Evolutionary conservation across 768 basidiomycete genomes (phyloP), one percentile per base, ranked within the genome.

Genomic region (Pleurotus eryngii): DNA sequence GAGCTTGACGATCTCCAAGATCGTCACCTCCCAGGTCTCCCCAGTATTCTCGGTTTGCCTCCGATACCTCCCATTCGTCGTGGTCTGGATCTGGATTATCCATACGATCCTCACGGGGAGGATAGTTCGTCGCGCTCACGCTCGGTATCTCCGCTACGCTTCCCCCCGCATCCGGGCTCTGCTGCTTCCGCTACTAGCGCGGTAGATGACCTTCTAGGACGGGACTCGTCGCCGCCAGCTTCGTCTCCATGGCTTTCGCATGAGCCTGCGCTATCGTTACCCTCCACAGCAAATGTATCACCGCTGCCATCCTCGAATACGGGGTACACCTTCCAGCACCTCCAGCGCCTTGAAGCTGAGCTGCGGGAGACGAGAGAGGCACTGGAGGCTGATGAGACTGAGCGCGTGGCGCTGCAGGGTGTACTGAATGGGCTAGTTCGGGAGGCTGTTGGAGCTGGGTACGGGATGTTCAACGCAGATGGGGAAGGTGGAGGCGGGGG

Each of bases 11-110:
- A 35, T 59, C 63, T 9, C 60, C 65, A 48, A 59, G 58, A 1
- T 58, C 61, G 24, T 60, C 63, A 4, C 49, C 60, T 2, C 61
- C 55, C 2, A 46, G 42, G n/a, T 64, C 64, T 20, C 61, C 63
- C 30, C 9, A 2, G 30, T 9, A 1, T 30, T 1, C 30, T 8
- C 30, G 30, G 7, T 30, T 30, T 9, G 30, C 30, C 30, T 8
- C 7, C 30, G 30, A 8, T 30, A 8, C 30, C 30, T 30, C 8
- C 30, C 7, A 8, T 30, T 30, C 30, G 30, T 30, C 30, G 30
- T 30, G 30, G 9, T 30, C 30, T 30, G 30, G 30, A 9, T 30
- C 30, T 30, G 9, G 30, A 30, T 9, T 7, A 35, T 35, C 7
- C 30, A 8, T 35, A 35, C 1, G 30, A 9, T 35, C 7, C 30